Percentiles rank a stretch among this genome's conserved stretches.
Conservation (phyloP, 257 asterid genomes). For the Plectranthus barbatus region DNA sequence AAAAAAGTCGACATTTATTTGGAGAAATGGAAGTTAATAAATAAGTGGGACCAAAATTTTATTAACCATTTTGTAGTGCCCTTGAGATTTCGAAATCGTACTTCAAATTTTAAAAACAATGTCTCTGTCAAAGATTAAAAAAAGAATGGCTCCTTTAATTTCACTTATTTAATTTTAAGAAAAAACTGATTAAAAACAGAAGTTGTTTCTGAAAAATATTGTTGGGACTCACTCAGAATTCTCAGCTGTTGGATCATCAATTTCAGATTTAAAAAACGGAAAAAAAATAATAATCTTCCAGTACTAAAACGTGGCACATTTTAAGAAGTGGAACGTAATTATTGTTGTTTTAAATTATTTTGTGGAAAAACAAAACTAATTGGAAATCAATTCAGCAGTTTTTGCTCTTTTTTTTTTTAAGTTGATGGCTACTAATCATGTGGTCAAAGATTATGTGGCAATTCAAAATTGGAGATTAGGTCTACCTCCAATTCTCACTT, state of each 20-base stretch:
- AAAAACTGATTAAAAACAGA: too few species aligned
- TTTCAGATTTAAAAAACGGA: not conserved
- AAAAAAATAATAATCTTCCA: not conserved
- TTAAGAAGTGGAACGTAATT: conserved; percentile 1
- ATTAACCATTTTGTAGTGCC: too few species aligned
- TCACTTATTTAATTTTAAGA: too few species aligned
- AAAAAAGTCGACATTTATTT: too few species aligned
- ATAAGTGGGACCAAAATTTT: too few species aligned
- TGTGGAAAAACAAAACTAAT: not conserved
- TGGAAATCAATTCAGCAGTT: conserved; percentile 2
- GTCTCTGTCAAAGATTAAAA: not conserved
- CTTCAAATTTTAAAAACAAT: not conserved
- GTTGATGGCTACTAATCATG: not conserved
- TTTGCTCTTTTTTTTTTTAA: not conserved
- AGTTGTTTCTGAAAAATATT: not conserved
- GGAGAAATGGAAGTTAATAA: too few species aligned
- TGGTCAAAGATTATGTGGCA: conserved; percentile 7
- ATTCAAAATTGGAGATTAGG: not conserved
- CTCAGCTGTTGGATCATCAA: conserved; percentile 2
- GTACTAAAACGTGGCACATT: conserved; percentile 16
- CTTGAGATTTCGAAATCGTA: too few species aligned
- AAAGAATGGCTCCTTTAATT: not conserved
- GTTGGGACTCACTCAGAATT: conserved; percentile 4
- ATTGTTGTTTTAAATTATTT: not conserved
- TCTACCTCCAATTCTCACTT: not conserved